Percentiles rank a stretch among this genome's conserved stretches.
These are phyloP conservation scores for Fusarium sp. DNA, from an alignment of 2,329 filamentous ascomycete genomes.

Conservation along the genomic window DNA sequence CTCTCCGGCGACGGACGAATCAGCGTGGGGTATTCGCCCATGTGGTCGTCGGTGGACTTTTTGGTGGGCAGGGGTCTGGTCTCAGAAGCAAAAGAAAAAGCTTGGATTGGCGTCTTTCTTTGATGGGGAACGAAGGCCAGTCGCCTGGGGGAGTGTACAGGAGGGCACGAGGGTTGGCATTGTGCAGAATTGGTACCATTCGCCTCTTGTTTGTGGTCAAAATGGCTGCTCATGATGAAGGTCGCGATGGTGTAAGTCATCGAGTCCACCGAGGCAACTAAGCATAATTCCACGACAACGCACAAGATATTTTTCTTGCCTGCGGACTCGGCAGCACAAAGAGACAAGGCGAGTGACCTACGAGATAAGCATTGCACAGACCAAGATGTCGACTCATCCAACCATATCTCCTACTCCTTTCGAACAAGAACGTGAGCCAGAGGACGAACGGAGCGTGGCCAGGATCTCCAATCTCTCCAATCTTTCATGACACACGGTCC, in stretches of 20 bases:
- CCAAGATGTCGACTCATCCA: constrained; percentile 9
- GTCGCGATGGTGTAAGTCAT: constrained; percentile 24
- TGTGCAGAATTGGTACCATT: constrained; percentile 20
- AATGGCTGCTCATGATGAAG: constrained; percentile 13
- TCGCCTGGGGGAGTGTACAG: constrained; percentile 4
- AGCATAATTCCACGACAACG: constrained; percentile 8
- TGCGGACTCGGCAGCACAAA: background rate
- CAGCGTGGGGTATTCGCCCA: constrained; percentile 46
- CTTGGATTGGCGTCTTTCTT: constrained; percentile 34
- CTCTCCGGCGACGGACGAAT: constrained; percentile 47
- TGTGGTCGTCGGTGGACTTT: constrained; percentile 46
- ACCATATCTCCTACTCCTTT: background rate
- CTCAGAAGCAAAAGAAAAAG: constrained; percentile 36
- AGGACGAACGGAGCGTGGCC: constrained; percentile 13
- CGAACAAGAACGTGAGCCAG: constrained; percentile 14
- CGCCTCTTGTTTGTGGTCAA: constrained; percentile 1
- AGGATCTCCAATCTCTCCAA: constrained; percentile 33
- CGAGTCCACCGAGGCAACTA: background rate
- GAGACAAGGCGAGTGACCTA: background rate
- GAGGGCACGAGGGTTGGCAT: constrained; percentile 24
- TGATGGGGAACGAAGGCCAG: constrained; percentile 21
- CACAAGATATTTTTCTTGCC: background rate
- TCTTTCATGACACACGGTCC: constrained; percentile 24
- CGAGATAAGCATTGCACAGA: constrained; percentile 28
- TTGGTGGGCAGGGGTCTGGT: constrained; percentile 37